phyloP scores from a whole-genome alignment of 257 asterid genomes.

The Nicotiana noctiflora region DNA sequence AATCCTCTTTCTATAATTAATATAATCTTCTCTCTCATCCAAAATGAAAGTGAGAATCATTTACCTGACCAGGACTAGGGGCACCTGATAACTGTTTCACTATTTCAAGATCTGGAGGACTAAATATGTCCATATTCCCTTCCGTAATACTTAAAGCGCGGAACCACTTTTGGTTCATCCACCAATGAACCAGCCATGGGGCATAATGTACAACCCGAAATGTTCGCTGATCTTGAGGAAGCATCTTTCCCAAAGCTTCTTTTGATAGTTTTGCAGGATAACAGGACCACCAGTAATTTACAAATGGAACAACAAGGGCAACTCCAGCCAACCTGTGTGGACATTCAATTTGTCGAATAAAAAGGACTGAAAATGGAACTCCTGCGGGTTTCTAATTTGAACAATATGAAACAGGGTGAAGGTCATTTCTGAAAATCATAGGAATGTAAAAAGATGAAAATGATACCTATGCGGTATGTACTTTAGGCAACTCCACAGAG shows the following conservation, averaged over 20 bases:
- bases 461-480: constrained; percentile 74
- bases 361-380: background rate
- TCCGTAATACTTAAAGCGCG: constrained; percentile 41
- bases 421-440: background rate
- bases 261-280: constrained; percentile 47
- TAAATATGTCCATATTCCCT: constrained; percentile 39
- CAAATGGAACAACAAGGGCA: constrained; percentile 66
- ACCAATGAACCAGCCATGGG: constrained; percentile 76
- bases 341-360: background rate
- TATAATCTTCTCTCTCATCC: background rate
- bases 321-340: constrained; percentile 59
- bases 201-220: constrained; percentile 56
- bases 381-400: background rate
- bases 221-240: constrained; percentile 42
- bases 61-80: constrained; percentile 57
- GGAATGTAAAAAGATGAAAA: background rate
- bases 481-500: constrained; percentile 60
- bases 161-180: constrained; percentile 87
- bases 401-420: background rate
- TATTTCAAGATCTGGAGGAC: constrained; percentile 52
- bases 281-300: constrained; percentile 69
- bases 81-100: constrained; percentile 30
- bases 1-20: background rate
- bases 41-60: background rate
- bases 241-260: constrained; percentile 26